Base-by-base conservation (phyloP, 306 rosid genomes). In the Potentilla sterilis region DNA sequence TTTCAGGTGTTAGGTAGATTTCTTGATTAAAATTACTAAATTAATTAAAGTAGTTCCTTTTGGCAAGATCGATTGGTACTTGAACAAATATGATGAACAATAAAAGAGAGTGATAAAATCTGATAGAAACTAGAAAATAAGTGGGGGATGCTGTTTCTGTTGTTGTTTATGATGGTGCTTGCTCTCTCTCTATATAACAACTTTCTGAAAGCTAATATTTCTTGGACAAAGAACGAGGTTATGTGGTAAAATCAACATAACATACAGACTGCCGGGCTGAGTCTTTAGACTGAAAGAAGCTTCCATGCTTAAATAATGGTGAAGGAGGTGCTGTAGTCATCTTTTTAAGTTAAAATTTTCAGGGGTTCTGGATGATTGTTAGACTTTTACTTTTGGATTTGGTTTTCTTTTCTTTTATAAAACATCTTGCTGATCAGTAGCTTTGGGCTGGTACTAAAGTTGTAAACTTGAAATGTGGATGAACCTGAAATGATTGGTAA, bases 121-220 rank as follows among this genome's bases (percentile, higher is more conserved):
- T 66, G 70, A 38, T 63, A 57, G 63, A 58, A 58, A 35, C 41
- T 34, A 64, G 28, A 64, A 46, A 34, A 63, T 55, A 71, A 51
- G 38, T 8, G 13, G 4, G 9, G 32, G 61, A n/a, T 54, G 48
- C 35, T 59, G 81, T 65, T 41, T 70, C 14, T 46, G 46, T 2
- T 37, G 54, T 49, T 82, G 64, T 46, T 70, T 18, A 34, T 67
- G 11, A 62, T 58, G 74, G 52, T 64, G 14, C 35, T 24, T 21
- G n/a, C 40, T 5, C 46, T 28, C 38, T 70, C 19, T 13, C 14
- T 62, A 14, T 68, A 51, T 67, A 28, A 54, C 4, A 6, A 12
- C 18, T 34, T 24, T 38, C 28, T 46, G 35, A 21, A 55, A 69
- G 67, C 7, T 4, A 77, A 49, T 41, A 43, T 66, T 67, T 67